phyloP scores from a whole-genome alignment of 108 stramenopile genomes.

The Stephanodiscus minutulus region DNA sequence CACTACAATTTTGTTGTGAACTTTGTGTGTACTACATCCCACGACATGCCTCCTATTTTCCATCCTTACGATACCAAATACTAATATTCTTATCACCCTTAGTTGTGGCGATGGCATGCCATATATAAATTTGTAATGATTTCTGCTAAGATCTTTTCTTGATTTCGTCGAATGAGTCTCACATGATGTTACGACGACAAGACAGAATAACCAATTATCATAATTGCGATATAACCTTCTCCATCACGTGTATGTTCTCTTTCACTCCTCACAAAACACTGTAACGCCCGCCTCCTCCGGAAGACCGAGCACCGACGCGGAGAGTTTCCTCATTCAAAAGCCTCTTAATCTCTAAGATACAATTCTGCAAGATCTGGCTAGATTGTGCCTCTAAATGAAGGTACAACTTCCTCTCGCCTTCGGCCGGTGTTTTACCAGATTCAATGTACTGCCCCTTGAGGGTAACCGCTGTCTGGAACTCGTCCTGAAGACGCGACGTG shows the following conservation, averaged over 20 bases:
- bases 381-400: constrained; percentile 87
- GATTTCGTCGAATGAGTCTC: too few species aligned
- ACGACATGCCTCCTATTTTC: too few species aligned
- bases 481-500: constrained; percentile 84
- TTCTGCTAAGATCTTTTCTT: too few species aligned
- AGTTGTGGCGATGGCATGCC: too few species aligned
- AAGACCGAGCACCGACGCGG: constrained; percentile 66
- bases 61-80: too few species aligned
- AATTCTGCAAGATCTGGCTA: constrained; percentile 70
- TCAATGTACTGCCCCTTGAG: constrained; percentile 83
- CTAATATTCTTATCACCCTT: too few species aligned
- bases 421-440: constrained; percentile 62
- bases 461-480: constrained; percentile 90
- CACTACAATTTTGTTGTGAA: too few species aligned
- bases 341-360: constrained; percentile 84
- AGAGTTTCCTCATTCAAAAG: constrained; percentile 94
- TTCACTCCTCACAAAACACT: constrained; percentile 18
- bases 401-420: constrained; percentile 79
- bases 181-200: too few species aligned
- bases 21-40: too few species aligned
- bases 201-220: background rate
- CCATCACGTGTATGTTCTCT: background rate
- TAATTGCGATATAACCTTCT: background rate
- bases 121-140: too few species aligned
- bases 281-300: constrained; percentile 37